Conservation (phyloP, 2,329 filamentous ascomycete genomes). For the Pseudogymnoascus verrucosus region DNA sequence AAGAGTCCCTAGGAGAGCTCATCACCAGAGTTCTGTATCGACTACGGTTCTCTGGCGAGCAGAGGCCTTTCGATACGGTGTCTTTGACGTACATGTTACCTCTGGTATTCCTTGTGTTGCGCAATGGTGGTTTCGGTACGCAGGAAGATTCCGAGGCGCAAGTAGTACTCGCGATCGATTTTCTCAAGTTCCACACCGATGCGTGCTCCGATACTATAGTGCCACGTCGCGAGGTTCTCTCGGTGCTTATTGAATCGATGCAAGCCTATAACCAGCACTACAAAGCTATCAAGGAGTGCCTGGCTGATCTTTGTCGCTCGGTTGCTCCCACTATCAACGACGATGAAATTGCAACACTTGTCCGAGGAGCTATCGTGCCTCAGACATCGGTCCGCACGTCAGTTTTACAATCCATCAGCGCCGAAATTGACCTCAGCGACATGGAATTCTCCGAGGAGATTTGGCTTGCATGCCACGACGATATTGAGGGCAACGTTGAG, state of each 20-base stretch:
- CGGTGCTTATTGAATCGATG: conserved; percentile 71
- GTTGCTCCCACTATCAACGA: conserved; percentile 72
- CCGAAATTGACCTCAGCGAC: conserved; percentile 87
- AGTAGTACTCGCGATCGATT: conserved; percentile 78
- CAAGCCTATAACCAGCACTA: conserved; percentile 87
- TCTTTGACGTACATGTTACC: conserved; percentile 84
- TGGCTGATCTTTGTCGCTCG: conserved; percentile 76
- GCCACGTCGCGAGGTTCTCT: conserved; percentile 66
- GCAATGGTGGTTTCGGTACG: conserved; percentile 67
- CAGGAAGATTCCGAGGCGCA: conserved; percentile 84
- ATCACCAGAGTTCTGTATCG: conserved; percentile 86
- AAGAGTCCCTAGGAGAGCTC: conserved; percentile 76
- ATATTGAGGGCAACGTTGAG: conserved; percentile 77
- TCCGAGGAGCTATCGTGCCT: conserved; percentile 69
- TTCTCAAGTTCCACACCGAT: conserved; percentile 81
- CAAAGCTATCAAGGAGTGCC: conserved; percentile 87
- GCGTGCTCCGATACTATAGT: conserved; percentile 67
- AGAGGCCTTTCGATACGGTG: conserved; percentile 84
- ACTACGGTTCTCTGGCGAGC: conserved; percentile 81
- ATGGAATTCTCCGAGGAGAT: conserved; percentile 81
- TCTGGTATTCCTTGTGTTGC: conserved; percentile 69
- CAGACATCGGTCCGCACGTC: conserved; percentile 75
- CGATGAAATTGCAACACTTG: conserved; percentile 67
- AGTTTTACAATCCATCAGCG: conserved; percentile 80
- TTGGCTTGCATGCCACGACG: conserved; percentile 89